Percentiles rank a stretch among this genome's conserved stretches.
Evolutionary conservation across 2,329 filamentous ascomycete species (phyloP).

Genomic region (Boeremia lycopersici): DNA sequence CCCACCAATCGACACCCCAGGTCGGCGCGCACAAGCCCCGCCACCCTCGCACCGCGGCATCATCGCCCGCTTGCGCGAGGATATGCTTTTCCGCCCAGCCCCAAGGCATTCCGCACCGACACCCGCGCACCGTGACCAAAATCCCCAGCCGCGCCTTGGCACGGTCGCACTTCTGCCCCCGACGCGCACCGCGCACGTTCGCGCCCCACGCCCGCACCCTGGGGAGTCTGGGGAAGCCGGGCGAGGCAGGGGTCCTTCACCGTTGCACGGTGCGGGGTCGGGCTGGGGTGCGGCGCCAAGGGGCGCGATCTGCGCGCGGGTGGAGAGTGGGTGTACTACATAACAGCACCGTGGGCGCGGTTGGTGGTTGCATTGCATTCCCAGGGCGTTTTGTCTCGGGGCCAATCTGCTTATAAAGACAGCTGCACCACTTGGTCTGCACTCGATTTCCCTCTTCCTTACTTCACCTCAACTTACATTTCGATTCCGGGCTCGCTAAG

Average conservation of each 20-base stretch:
- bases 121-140: no score
- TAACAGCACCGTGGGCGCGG: background rate
- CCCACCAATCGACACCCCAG: background rate
- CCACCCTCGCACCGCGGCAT: background rate
- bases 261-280: constrained; percentile 3
- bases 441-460: background rate
- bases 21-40: no score
- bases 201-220: background rate
- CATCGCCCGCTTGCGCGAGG: background rate
- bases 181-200: background rate
- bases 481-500: background rate
- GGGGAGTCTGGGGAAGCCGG: background rate
- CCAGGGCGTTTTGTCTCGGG: background rate
- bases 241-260: constrained; percentile 5
- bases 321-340: background rate
- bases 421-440: background rate
- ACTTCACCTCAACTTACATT: background rate
- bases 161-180: constrained; percentile 7
- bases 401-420: background rate
- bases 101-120: constrained; percentile 1
- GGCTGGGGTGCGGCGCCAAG: no score
- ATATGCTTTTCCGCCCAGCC: constrained; percentile 13
- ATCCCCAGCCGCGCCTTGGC: constrained; percentile 2
- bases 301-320: no score
- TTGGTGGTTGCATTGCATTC: background rate